A percentile compares a stretch with the other conserved stretches of the same genome.
Evolutionary conservation across 164 flowering plant genomes (phyloP).

Genomic region (Platanus orientalis): DNA sequence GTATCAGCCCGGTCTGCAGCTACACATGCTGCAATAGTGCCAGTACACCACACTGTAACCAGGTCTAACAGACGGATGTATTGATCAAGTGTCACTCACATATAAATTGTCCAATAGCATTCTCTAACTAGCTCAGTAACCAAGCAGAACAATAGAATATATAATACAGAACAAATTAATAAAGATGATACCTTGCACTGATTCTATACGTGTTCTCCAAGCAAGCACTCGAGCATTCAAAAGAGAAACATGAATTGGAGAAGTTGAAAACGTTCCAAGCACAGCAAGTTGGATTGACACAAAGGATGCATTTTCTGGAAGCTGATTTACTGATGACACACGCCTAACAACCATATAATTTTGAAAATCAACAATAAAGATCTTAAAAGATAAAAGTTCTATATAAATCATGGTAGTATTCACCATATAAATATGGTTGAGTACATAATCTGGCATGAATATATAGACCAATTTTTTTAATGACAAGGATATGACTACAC

Average conservation of each 20-base stretch:
- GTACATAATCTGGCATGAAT: neutral
- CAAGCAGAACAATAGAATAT: neutral
- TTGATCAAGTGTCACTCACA: too few relatives aligned
- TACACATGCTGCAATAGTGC: too few relatives aligned
- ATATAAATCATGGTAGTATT: neutral
- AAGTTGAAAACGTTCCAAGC: constrained; percentile 51
- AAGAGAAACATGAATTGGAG: constrained; percentile 57
- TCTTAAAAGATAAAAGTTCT: neutral
- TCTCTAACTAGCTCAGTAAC: neutral
- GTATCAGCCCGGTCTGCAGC: too few relatives aligned
- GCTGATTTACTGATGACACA: constrained; percentile 29
- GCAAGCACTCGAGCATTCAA: constrained; percentile 47
- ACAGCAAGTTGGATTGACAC: constrained; percentile 54
- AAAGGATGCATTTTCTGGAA: constrained; percentile 33
- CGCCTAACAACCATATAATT: constrained; percentile 30
- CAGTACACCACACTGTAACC: too few relatives aligned
- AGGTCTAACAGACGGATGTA: too few relatives aligned
- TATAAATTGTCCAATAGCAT: constrained; percentile 5
- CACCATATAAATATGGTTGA: neutral
- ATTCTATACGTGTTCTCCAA: constrained; percentile 73
- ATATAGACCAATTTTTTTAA: neutral
- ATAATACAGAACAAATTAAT: neutral
- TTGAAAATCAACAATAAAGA: neutral
- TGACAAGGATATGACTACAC: neutral
- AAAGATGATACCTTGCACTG: constrained; percentile 47